These are phyloP conservation scores for Sarocladium oryzae DNA, from an alignment of 2,329 filamentous ascomycete genomes.

Conservation along the genomic window DNA sequence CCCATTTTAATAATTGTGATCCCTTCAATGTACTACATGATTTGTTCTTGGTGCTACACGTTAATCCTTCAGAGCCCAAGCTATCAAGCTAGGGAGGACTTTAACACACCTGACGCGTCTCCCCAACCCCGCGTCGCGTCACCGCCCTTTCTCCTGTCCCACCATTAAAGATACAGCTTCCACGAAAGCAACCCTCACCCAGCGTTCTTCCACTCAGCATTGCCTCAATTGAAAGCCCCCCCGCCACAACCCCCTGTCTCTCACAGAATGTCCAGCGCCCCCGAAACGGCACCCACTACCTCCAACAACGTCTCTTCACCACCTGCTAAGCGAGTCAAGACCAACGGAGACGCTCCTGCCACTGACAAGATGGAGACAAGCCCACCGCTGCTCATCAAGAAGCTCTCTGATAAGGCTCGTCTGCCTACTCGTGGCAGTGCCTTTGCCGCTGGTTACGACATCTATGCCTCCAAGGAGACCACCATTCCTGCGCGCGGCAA, in stretches of 20 bases:
- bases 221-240: neutral
- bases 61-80: neutral
- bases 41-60: neutral
- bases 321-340: constrained; percentile 74
- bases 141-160: constrained; percentile 14
- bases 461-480: constrained; percentile 73
- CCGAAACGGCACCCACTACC: constrained; percentile 32
- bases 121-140: constrained; percentile 24
- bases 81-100: constrained; percentile 16
- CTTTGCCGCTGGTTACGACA: constrained; percentile 88
- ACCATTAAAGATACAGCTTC: constrained; percentile 1
- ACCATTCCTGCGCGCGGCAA: constrained; percentile 77
- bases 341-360: constrained; percentile 25
- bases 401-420: constrained; percentile 71
- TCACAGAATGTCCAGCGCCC: constrained; percentile 16
- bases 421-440: constrained; percentile 83
- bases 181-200: neutral
- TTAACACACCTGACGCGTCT: constrained; percentile 16
- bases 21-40: neutral
- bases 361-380: constrained; percentile 27
- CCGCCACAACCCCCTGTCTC: neutral
- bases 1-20: too few relatives aligned
- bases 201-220: constrained; percentile 22
- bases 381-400: constrained; percentile 77
- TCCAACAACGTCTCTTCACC: constrained; percentile 59